A percentile compares a stretch with the other conserved stretches of the same genome.
Conservation (phyloP, 1,284 basidiomycete genomes). For the Ceraceosorus guamensis region DNA sequence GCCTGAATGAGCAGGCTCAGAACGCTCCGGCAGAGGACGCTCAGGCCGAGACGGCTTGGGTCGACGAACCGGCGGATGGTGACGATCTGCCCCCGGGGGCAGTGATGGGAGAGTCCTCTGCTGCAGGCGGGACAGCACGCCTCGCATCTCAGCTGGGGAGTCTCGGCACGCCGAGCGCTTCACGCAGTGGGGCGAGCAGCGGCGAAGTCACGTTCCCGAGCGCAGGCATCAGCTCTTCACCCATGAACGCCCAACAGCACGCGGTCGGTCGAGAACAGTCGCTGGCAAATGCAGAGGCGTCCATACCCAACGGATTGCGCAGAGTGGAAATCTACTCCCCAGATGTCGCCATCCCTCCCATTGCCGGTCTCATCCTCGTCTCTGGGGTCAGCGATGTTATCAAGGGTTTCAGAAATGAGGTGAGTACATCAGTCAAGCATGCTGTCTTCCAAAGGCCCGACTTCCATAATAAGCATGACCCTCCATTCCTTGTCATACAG, state of each 20-base stretch:
- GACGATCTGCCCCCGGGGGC: conserved; percentile 13
- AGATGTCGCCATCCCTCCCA: conserved; percentile 43
- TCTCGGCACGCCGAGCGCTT: not conserved
- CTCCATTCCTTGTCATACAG: too few species aligned
- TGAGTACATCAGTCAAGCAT: conserved; percentile 12
- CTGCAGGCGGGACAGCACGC: not conserved
- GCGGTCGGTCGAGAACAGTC: not conserved
- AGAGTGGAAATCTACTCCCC: conserved; percentile 48
- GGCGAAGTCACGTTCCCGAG: conserved; percentile 4
- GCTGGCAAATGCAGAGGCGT: not conserved
- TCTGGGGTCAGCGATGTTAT: conserved; percentile 50
- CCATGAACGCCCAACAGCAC: not conserved
- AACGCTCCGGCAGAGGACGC: not conserved
- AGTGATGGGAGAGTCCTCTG: conserved; percentile 15
- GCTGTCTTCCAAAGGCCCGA: not conserved
- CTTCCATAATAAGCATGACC: too few species aligned
- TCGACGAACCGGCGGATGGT: conserved; percentile 23
- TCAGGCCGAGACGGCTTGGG: conserved; percentile 17
- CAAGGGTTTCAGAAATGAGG: conserved; percentile 45
- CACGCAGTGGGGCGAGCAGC: not conserved
- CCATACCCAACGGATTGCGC: conserved; percentile 33
- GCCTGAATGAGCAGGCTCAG: not conserved
- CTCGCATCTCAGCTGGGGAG: not conserved
- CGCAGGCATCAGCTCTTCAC: not conserved
- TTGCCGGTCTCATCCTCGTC: conserved; percentile 49